Base-by-base conservation (phyloP, 495 filamentous ascomycete genomes). In the Xylaria nigripes region DNA sequence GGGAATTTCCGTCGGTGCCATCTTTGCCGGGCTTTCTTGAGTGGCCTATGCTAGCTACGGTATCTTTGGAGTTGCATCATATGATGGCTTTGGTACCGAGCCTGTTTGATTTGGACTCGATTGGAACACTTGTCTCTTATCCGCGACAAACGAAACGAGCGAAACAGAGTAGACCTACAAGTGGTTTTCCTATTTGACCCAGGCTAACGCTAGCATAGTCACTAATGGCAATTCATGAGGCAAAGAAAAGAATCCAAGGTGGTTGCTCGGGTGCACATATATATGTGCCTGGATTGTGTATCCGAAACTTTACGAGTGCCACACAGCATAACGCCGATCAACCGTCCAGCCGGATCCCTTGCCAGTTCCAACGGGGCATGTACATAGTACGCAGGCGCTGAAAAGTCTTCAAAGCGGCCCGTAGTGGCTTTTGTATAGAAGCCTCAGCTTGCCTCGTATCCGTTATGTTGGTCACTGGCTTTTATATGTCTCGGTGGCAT, bases 401-500 rank as follows among this genome's bases (percentile, higher is more conserved):
- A 8, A 40, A 40, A 40, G 18, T 5, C 15, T 18, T 16, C 4
- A 12, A 16, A 3, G 36, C n/a, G 16, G 36, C 36, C n/a, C 3
- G n/a, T 18, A 19, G n/a, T 40, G 2, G 36, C 16, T 12, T 16
- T 40, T 40, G n/a, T 40, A 40, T 18, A 40, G 3, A 19, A 7
- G 18, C 16, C 12, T 12, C 36, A 40, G 36, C 36, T 40, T 18
- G 36, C 36, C 36, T 18, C n/a, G 12, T 16, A 40, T 40, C 25
- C 9, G 8, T 51, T 23, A 30, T 16, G 12, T 30, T 10, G 43
- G 32, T 15, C 22, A 45, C 43, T 24, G 5, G 15, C 10, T 47
- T 25, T 30, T 19, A 4, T 30, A 49, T 55, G 53, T 50, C 53
- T 55, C 53, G 53, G 53, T 22, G 45, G 27, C 40, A 55, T 45